phyloP scores from a whole-genome alignment of 495 filamentous ascomycete species.

The Trichoderma virens region DNA sequence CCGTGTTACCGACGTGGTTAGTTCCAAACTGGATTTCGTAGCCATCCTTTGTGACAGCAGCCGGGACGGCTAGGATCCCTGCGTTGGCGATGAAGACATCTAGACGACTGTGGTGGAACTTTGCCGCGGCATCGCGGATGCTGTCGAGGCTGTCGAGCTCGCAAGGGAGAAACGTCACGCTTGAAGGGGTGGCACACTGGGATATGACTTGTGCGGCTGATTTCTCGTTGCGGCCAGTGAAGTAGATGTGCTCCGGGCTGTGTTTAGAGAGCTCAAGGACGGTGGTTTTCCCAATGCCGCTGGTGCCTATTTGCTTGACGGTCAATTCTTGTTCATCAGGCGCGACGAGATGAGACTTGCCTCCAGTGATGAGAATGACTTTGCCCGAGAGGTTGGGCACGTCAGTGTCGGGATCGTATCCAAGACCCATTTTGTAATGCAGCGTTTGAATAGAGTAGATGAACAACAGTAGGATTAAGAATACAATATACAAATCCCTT shows the following conservation, averaged over 20 bases:
- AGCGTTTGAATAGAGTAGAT: not conserved
- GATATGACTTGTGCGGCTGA: constrained; percentile 11
- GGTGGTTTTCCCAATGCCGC: constrained; percentile 55
- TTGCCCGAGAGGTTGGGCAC: constrained; percentile 47
- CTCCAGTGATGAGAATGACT: constrained; percentile 53
- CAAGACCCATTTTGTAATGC: constrained; percentile 25
- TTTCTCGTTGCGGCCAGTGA: constrained; percentile 49
- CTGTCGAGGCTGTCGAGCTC: constrained; percentile 13
- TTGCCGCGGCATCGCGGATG: constrained; percentile 12
- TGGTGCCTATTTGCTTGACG: constrained; percentile 39
- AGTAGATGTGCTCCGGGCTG: constrained; percentile 49
- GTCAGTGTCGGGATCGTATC: constrained; percentile 39
- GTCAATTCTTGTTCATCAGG: not conserved
- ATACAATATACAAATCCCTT: not conserved
- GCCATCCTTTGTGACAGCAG: constrained; percentile 45
- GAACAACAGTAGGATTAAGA: not conserved
- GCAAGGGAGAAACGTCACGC: constrained; percentile 14
- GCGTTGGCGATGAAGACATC: constrained; percentile 61
- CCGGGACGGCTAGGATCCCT: constrained; percentile 50
- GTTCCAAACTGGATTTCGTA: constrained; percentile 60
- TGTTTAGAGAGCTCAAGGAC: constrained; percentile 52
- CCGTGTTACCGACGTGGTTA: constrained; percentile 58
- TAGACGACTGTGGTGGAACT: constrained; percentile 20
- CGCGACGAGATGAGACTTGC: constrained; percentile 24
- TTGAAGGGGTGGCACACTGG: not conserved